Conservation (phyloP, 371 early-diverging fungal species). For the Syncephalastrum sp. region DNA sequence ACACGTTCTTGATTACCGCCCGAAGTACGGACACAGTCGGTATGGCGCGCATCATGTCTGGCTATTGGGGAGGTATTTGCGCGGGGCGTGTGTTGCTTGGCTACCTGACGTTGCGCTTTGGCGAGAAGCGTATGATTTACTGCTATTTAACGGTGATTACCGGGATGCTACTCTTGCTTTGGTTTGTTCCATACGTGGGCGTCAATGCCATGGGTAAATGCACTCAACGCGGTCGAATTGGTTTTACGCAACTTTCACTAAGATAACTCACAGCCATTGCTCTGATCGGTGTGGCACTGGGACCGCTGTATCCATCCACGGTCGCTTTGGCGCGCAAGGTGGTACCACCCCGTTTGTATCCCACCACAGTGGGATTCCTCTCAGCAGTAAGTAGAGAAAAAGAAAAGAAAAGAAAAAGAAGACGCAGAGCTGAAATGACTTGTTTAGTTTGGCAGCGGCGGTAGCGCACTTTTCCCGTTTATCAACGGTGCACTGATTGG, state of each 20-base stretch:
- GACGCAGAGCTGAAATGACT: not conserved
- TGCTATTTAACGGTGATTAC: conserved; percentile 12
- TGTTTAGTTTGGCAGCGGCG: conserved; percentile 19
- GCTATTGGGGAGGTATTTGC: conserved; percentile 31
- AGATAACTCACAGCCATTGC: conserved; percentile 1
- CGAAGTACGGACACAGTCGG: conserved; percentile 18
- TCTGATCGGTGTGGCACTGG: conserved; percentile 19
- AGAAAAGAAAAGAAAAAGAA: not conserved
- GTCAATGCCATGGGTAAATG: conserved; percentile 15
- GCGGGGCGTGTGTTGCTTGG: conserved; percentile 21
- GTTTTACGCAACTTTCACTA: not conserved
- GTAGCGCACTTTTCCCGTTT: conserved; percentile 29
- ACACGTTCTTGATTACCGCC: conserved; percentile 22
- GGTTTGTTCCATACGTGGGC: conserved; percentile 15
- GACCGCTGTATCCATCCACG: conserved; percentile 27
- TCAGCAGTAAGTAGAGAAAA: conserved; percentile 10
- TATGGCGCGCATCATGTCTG: conserved; percentile 25
- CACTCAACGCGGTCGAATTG: not conserved
- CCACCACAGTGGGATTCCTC: conserved; percentile 20
- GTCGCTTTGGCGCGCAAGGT: conserved; percentile 19
- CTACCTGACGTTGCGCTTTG: conserved; percentile 17
- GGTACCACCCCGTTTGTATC: conserved; percentile 15
- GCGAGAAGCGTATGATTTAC: conserved; percentile 28
- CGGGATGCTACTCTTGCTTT: conserved; percentile 16
- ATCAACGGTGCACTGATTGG: conserved; percentile 21